phyloP scores from a whole-genome alignment of 192 early-diverging fungal species.

The Spizellomyces sp. region DNA sequence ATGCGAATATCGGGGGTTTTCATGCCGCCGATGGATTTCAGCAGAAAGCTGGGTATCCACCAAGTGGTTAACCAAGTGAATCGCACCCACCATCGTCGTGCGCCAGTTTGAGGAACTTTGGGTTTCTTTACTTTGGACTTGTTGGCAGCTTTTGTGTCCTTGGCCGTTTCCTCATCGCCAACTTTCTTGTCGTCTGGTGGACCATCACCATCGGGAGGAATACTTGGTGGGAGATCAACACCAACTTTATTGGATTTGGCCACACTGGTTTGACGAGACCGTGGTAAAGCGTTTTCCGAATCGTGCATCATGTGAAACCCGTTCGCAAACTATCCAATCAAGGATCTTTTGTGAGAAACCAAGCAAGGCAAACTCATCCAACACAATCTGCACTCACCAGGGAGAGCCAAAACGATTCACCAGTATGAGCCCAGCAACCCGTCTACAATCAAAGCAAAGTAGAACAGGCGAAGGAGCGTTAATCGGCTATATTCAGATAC shows the following conservation, averaged over 20 bases:
- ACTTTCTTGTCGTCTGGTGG: neutral
- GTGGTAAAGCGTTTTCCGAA: neutral
- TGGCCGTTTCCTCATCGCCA: slow-evolving; percentile 15
- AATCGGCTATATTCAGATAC: too few species aligned
- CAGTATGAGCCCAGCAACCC: too few species aligned
- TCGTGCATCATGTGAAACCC: too few species aligned
- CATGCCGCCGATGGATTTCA: slow-evolving; percentile 75
- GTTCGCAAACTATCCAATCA: too few species aligned
- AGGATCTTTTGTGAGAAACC: too few species aligned
- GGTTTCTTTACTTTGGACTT: slow-evolving; percentile 25
- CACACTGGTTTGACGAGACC: neutral
- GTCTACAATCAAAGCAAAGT: too few species aligned
- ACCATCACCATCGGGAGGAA: neutral
- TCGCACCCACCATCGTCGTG: slow-evolving; percentile 75
- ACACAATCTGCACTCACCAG: too few species aligned
- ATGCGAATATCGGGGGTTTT: slow-evolving; percentile 73
- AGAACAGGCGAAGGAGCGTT: too few species aligned
- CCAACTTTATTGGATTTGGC: slow-evolving; percentile 16
- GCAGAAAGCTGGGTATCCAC: slow-evolving; percentile 76
- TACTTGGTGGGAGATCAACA: slow-evolving; percentile 13
- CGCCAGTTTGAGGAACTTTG: slow-evolving; percentile 42
- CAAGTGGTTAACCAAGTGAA: slow-evolving; percentile 79
- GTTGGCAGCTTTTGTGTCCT: neutral
- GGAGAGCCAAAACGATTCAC: too few species aligned
- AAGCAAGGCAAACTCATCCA: too few species aligned